These are phyloP conservation scores for Angomonas ambiguus DNA, from an alignment of 208 protist species.

Conservation along the genomic window DNA sequence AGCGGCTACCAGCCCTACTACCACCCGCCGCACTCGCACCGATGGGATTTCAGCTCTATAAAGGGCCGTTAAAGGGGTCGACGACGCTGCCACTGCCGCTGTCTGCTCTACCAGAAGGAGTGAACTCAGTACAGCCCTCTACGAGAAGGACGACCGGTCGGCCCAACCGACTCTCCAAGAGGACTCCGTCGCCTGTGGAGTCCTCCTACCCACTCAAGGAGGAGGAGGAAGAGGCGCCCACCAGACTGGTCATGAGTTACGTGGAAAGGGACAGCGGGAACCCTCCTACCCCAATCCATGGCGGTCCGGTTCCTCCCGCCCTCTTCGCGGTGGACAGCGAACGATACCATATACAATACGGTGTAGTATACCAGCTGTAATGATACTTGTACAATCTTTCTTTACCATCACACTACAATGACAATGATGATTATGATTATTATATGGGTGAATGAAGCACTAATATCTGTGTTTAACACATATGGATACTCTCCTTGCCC, in stretches of 20 bases:
- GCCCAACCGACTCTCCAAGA: too few relatives aligned
- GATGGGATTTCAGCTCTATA: slow-evolving; percentile 17
- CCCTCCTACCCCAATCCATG: too few relatives aligned
- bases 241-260: neutral
- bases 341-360: neutral
- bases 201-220: too few relatives aligned
- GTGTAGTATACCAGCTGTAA: neutral
- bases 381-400: neutral
- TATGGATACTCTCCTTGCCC: slow-evolving; percentile 12
- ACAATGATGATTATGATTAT: neutral
- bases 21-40: neutral
- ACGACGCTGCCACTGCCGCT: neutral
- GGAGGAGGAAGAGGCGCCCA: neutral
- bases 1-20: slow-evolving; percentile 10
- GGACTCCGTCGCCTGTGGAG: too few relatives aligned
- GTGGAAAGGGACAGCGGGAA: neutral
- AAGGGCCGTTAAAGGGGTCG: too few relatives aligned
- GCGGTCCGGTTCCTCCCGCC: neutral
- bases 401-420: neutral
- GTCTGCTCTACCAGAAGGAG: too few relatives aligned
- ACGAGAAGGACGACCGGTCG: too few relatives aligned
- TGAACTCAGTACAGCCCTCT: neutral
- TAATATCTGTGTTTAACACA: slow-evolving; percentile 2
- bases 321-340: neutral
- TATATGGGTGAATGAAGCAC: neutral